Evolutionary conservation across 163 green algal genomes (phyloP), one percentile per base, ranked within the genome.

Genomic region (Chlorella variabilis): DNA sequence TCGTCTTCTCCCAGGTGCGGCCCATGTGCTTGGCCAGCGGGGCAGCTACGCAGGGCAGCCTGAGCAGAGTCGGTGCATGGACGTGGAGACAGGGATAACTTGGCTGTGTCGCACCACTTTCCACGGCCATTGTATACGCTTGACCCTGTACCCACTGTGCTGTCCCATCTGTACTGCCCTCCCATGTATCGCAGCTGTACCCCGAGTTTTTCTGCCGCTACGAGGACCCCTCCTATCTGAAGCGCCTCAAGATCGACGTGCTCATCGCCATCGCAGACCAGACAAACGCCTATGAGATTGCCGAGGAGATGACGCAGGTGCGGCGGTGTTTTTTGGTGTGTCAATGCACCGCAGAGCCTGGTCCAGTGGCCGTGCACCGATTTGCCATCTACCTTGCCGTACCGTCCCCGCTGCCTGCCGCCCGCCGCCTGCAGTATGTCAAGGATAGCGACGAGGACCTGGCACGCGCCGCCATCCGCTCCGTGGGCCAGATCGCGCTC

Each of bases 201-300:
- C 76, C 81, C 18, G 86, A 91, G 20, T 98, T 99, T 82, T 99
- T 93, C 90, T 98, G 93, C 88, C 89, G 93, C 42, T 89, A 89
- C 18, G 92, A 96, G 65, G 96, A 99, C 89, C 93, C 94, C 9
- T 91, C 85, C 69, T 98, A 97, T 86, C 91, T 98, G 54, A 98
- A 98, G 90, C 84, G 92, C 67, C 77, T 98, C 6, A 99, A 99
- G 42, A 89, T 99, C 69, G 89, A 98, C 83, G 95, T 98, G 81
- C 86, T 98, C 59, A 84, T 92, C 8, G 89, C 90, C 27, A 89
- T 98, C 7, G 93, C 93, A 15, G 90, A 94, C 81, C 80, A 88
- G 13, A 85, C 75, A 80, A 99, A 99, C 71, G 94, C 93, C 15
- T 98, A 97, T 62, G 96, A 98, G 23, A 98, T 98, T 38, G 96